Evolutionary conservation across 2,329 filamentous ascomycete species (phyloP).

Genomic region (Ampelomyces quisqualis): DNA sequence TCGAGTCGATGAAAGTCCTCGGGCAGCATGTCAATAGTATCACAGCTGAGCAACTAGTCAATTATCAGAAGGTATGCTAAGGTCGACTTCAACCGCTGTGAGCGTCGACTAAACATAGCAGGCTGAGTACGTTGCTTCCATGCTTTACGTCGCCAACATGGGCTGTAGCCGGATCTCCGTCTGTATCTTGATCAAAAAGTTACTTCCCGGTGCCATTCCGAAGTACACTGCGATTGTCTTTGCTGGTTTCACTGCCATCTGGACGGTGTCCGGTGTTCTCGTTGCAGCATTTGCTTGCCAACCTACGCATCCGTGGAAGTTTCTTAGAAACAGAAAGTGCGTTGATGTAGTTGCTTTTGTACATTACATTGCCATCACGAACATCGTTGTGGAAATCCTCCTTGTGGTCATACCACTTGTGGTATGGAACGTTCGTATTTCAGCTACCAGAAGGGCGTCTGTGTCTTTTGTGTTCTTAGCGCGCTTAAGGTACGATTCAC

Average conservation of each 20-base stretch:
- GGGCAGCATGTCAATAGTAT: constrained; percentile 17
- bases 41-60: constrained; percentile 5
- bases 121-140: constrained; percentile 28
- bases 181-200: constrained; percentile 24
- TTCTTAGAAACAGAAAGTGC: constrained; percentile 15
- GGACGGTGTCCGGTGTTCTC: constrained; percentile 27
- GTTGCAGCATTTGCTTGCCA: constrained; percentile 30
- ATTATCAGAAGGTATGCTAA: constrained; percentile 25
- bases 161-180: constrained; percentile 32
- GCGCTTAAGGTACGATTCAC: constrained; percentile 21
- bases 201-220: constrained; percentile 23
- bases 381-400: constrained; percentile 28
- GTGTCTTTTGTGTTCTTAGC: constrained; percentile 28
- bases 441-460: constrained; percentile 24
- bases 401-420: constrained; percentile 30
- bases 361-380: constrained; percentile 34
- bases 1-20: constrained; percentile 24
- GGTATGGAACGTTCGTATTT: constrained; percentile 30
- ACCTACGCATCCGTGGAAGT: constrained; percentile 25
- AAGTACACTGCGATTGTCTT: constrained; percentile 21
- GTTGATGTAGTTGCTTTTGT: constrained; percentile 24
- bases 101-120: too few species aligned
- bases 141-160: constrained; percentile 35
- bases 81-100: constrained; percentile 1
- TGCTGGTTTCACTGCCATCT: constrained; percentile 22